These are phyloP conservation scores for Rhizodiscina lignyota DNA, from an alignment of 495 filamentous ascomycete genomes.

Conservation along the genomic window DNA sequence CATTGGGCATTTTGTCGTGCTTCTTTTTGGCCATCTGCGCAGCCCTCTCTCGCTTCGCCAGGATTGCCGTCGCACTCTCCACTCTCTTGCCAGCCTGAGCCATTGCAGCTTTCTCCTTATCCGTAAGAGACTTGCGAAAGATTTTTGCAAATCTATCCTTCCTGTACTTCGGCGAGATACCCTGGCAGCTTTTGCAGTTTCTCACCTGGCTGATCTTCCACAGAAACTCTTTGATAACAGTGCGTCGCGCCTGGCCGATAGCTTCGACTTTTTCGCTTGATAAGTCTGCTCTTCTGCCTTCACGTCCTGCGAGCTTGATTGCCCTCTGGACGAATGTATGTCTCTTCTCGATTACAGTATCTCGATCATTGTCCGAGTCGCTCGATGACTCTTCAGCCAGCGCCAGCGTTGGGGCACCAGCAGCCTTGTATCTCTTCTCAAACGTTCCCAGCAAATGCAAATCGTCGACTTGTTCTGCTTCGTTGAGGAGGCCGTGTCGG, in stretches of 20 bases:
- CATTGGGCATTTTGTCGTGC: conserved; percentile 5
- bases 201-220: conserved; percentile 43
- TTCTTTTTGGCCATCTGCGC: conserved; percentile 9
- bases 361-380: conserved; percentile 19
- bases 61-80: too few relatives aligned
- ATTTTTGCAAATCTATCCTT: conserved; percentile 85
- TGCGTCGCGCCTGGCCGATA: conserved; percentile 55
- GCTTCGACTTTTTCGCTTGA: conserved; percentile 60
- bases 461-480: conserved; percentile 50
- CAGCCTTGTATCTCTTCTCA: too few relatives aligned
- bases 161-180: conserved; percentile 47
- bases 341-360: too few relatives aligned
- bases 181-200: conserved; percentile 59
- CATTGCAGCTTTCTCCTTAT: conserved; percentile 62
- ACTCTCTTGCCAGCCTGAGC: conserved; percentile 50
- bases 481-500: conserved; percentile 64
- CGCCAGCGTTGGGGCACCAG: too few relatives aligned
- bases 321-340: too few relatives aligned
- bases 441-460: too few relatives aligned
- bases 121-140: conserved; percentile 61
- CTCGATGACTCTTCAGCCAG: conserved; percentile 11
- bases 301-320: conserved; percentile 15
- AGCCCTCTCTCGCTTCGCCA: neutral
- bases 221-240: conserved; percentile 65
- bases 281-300: too few relatives aligned